Evolutionary conservation across 1,139 yeast genomes (phyloP), one percentile per base, ranked within the genome.

Genomic region (Candida dubliniensis): DNA sequence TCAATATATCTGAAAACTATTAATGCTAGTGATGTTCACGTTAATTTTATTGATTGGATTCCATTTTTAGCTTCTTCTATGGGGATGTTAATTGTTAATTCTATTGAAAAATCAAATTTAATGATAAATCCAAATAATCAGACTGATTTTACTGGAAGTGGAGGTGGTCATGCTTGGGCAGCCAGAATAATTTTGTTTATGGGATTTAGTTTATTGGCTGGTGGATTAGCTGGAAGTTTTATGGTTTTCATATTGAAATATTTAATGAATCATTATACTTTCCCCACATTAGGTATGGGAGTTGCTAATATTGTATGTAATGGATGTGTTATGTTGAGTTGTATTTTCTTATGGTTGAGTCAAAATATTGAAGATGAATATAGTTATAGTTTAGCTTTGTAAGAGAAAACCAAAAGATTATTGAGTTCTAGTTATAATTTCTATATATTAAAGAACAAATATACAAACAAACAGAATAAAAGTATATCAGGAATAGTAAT

Each of bases 231-330:
- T 15, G 98, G 98, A 1, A 83, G 95, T 7, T 80, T 93, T 54
- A 90, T 90, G 63, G 93, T 93, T 13, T 74, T 93, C 52, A 87
- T 91, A 38, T 74, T 93, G 56, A 88, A 93, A 64, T 93, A 87
- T 63, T 67, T 91, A 48, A 74, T 89, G 56, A 88, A 89, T 51
- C 86, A 86, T 53, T 87, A 79, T 62, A 68, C 77, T 31, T 84
- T 84, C 74, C 97, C 98, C 34, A 90, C 97, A 1, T 76, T 91
- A 46, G 93, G 95, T 5, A 91, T 93, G 96, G 99, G 99, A 12
- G 80, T 90, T 25, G 83, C 89, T 49, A 93, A 93, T 63, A 90
- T 93, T 40, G 77, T 87, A 24, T 82, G 91, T 45, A 90, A 93
- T 59, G 79, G 81, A 5, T 74, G 86, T 50, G 81, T 93, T 32